Base-by-base conservation (phyloP, 495 filamentous ascomycete species). In the Trichoderma gamsii region DNA sequence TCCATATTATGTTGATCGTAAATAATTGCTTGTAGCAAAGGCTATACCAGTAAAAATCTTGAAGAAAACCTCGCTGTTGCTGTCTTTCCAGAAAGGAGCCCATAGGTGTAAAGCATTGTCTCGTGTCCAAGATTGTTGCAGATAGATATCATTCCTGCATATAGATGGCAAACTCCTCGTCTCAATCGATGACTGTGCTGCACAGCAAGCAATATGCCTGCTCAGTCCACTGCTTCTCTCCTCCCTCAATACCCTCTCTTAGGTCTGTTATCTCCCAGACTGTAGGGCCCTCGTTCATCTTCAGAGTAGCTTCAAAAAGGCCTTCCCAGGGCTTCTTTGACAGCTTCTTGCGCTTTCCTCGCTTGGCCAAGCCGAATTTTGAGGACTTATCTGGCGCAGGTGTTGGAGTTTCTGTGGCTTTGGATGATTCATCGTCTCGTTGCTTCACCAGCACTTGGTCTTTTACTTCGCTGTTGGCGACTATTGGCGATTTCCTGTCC, bases 191-290 rank as follows among this genome's bases (percentile, higher is more conserved):
- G 25, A 76, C 71, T 15, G 73, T 69, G 29, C 73, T 72, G 63
- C 81, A 83, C 12, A 82, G 72, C 15, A 82, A 73, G 49, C 81
- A 83, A 38, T 73, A 73, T 11, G 82, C 73, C 0, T 74, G 77
- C 64, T 83, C 81, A 4, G 74, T 79, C 81, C 81, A 83, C 8
- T 76, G 73, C 73, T 80, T 83, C 32, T 78, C 77, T 18, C 81
- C 80, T 8, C 77, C 80, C 0, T 69, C 72, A 13, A 82, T 73
- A 9, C 73, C 76, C 51, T 78, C 71, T 32, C 81, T 75, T 8
- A 82, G 72, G 64, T 83, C 81, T 12, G 71, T 77, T 64, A 83
- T 76, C 67, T 82, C 79, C 5, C 82, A 67, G 7, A 75, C 49
- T 0, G 79, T 76, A 15, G 78, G 73, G 41, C 69, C 76, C 29